Conservation (phyloP, 768 basidiomycete species). For the Filobasidium wieringae region DNA sequence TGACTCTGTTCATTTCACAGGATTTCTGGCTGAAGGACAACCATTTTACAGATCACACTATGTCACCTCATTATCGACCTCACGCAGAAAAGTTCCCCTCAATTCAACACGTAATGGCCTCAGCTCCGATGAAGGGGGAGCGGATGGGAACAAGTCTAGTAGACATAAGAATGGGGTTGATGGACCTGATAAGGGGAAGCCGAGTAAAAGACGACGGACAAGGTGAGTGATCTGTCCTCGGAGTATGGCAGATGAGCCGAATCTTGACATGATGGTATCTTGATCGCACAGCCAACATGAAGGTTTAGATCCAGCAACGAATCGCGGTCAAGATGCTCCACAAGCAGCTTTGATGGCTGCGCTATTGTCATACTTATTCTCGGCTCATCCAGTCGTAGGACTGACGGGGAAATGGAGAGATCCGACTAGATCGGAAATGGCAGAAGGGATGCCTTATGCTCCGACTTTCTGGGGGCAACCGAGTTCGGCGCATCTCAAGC, state of each 20-base stretch:
- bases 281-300: too few species aligned
- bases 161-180: not conserved
- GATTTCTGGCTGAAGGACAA: conserved; percentile 40
- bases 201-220: conserved; percentile 49
- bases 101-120: conserved; percentile 46
- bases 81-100: conserved; percentile 25
- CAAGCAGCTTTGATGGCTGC: not conserved
- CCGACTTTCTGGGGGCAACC: conserved; percentile 25
- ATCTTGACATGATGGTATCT: too few species aligned
- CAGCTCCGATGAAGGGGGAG: not conserved
- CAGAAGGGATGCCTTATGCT: conserved; percentile 18
- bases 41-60: conserved; percentile 37
- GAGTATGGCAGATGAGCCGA: not conserved
- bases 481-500: conserved; percentile 55
- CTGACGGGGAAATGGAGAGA: conserved; percentile 28
- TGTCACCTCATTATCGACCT: conserved; percentile 29
- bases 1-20: conserved; percentile 10
- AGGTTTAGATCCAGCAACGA: too few species aligned
- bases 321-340: too few species aligned
- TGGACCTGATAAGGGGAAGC: conserved; percentile 45
- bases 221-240: not conserved
- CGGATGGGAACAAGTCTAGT: not conserved
- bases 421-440: conserved; percentile 15
- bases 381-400: conserved; percentile 23
- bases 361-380: conserved; percentile 35